These are phyloP conservation scores for Dactylorhiza incarnata DNA, from an alignment of 106 monocot species.

Conservation along the genomic window DNA sequence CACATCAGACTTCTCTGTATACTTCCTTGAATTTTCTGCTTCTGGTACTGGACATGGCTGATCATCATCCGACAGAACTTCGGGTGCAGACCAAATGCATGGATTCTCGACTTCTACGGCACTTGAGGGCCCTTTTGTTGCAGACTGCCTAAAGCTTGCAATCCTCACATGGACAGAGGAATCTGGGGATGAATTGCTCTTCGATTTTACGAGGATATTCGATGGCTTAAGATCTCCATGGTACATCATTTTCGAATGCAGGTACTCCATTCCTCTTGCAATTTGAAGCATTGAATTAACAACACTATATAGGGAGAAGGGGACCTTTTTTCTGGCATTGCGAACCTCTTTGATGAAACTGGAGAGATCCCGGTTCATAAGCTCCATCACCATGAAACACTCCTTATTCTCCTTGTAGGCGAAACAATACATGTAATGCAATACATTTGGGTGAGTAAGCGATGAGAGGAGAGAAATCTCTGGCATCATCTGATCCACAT, in stretches of 20 bases:
- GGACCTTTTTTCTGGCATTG: too few relatives aligned
- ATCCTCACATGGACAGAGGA: constrained; percentile 48
- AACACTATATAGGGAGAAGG: too few relatives aligned
- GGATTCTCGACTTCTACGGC: constrained; percentile 6
- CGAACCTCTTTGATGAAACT: too few relatives aligned
- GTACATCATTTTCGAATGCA: too few relatives aligned
- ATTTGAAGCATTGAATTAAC: too few relatives aligned
- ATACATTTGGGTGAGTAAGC: too few relatives aligned
- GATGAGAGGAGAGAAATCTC: constrained; percentile 44
- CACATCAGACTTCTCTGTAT: constrained; percentile 54
- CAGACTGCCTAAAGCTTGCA: constrained; percentile 21
- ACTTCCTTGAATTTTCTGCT: constrained; percentile 9
- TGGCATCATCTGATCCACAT: constrained; percentile 25
- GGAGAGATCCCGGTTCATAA: too few relatives aligned
- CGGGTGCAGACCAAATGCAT: constrained; percentile 50
- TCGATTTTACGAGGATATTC: constrained; percentile 43
- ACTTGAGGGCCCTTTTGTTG: background rate
- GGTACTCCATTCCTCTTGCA: too few relatives aligned
- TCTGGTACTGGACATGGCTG: constrained; percentile 9
- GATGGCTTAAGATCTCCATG: constrained; percentile 57
- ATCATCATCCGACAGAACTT: constrained; percentile 30
- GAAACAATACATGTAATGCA: too few relatives aligned
- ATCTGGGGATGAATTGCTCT: constrained; percentile 25
- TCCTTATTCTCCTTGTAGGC: too few relatives aligned
- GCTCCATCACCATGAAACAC: too few relatives aligned